Base-by-base conservation (phyloP, 306 rosid species). In the Dalbergia cultrata region DNA sequence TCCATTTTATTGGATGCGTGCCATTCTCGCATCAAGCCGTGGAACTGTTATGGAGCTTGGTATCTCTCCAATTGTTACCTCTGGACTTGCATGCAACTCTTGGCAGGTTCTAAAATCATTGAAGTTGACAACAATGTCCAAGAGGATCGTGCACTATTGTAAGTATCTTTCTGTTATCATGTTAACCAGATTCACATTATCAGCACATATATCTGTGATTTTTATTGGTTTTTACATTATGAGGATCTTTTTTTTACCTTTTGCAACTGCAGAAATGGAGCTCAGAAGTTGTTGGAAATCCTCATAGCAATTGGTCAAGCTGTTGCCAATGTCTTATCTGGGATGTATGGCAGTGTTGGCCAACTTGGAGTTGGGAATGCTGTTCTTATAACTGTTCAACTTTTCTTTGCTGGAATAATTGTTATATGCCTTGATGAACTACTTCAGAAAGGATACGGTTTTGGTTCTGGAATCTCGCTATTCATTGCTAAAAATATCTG, bases 361-460 rank as follows among this genome's bases (percentile, higher is more conserved):
- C 99, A 95, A 79, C 99, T 95, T 80, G 99, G 97, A 31, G 99
- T 95, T 26, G 99, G 98, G 43, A 95, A 93, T 87, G 98, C 98
- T 6, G 86, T 95, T 76, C 97, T 95, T 70, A 93, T 95, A 63
- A 93, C 91, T 69, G 53, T 91, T 63, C 99, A 93, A 87, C 96
- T 95, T 53, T 95, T 92, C 85, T 95, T 95, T 84, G 94, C 95
- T 0, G 99, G 99, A 56, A 91, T 93, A 63, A 93, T 95, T 82
- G 99, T 95, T 67, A 95, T 95, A 63, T 95, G 98, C 74, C 89
- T 95, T 64, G 99, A 95, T 72, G 97, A 95, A 73, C 99, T 95
- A 72, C 98, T 95, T 79, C 98, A 95, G 86, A 95, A 95, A 78
- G 99, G 99, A 90, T 95, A 95, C 84, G 99, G 98, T 85, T 89